A percentile compares a stretch with the other conserved stretches of the same genome.
Conservation (phyloP, 2,329 filamentous ascomycete genomes). For the Teratosphaeriaceae sp. region DNA sequence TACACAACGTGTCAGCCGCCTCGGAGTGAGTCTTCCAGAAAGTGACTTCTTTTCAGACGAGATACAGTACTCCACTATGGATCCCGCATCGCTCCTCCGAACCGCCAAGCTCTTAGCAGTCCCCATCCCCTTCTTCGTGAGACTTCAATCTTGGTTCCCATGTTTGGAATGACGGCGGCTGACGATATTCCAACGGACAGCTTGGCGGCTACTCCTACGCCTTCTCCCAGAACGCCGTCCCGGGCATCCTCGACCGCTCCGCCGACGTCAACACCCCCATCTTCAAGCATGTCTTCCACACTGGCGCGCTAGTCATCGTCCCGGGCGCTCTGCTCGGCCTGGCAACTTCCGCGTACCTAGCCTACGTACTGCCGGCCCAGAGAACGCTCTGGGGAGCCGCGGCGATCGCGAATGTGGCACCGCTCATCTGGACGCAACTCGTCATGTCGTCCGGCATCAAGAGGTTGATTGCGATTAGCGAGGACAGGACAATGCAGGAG, state of each 20-base stretch:
- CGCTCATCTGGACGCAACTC: conserved; percentile 5
- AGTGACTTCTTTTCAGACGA: too few relatives aligned
- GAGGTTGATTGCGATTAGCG: conserved; percentile 8
- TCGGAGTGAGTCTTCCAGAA: too few relatives aligned
- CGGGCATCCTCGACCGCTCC: conserved; percentile 8
- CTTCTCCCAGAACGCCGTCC: conserved; percentile 11
- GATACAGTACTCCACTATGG: background rate
- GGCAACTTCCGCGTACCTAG: conserved; percentile 8
- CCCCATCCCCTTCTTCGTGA: conserved; percentile 11
- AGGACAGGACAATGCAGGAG: conserved; percentile 7
- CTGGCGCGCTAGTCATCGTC: conserved; percentile 6
- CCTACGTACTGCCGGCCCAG: conserved; percentile 9
- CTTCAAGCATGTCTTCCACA: conserved; percentile 3
- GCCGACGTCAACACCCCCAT: conserved; percentile 6
- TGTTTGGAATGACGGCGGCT: too few relatives aligned
- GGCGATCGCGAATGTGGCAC: background rate
- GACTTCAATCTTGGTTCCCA: too few relatives aligned
- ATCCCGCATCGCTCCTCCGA: conserved; percentile 4
- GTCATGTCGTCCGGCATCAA: conserved; percentile 10
- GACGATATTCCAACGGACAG: too few relatives aligned
- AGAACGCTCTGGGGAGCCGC: conserved; percentile 5
- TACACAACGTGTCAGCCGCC: too few relatives aligned
- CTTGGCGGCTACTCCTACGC: conserved; percentile 10
- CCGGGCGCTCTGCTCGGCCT: conserved; percentile 3
- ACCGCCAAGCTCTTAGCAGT: conserved; percentile 10